Conservation (phyloP, 331 rosid species). For the Dryas integrifolia region DNA sequence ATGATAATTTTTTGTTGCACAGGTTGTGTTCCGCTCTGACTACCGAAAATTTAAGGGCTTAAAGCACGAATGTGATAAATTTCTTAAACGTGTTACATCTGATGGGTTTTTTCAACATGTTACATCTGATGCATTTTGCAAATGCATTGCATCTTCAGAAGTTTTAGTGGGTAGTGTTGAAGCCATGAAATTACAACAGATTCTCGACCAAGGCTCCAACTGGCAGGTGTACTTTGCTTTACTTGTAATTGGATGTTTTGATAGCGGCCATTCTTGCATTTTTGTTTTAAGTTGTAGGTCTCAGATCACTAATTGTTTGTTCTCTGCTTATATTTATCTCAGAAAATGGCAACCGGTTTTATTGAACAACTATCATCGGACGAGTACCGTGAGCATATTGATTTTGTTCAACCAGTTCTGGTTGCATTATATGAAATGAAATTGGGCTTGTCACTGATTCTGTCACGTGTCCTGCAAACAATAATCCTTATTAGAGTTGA, state of each 20-base stretch:
- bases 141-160: conserved; percentile 36
- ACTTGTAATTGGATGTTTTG: not conserved
- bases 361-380: conserved; percentile 58
- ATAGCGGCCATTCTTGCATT: not conserved
- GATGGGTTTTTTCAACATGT: conserved; percentile 51
- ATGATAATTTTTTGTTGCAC: conserved; percentile 20
- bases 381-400: conserved; percentile 48
- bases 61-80: conserved; percentile 60
- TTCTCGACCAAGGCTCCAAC: conserved; percentile 44
- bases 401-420: conserved; percentile 84
- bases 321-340: conserved; percentile 8
- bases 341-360: conserved; percentile 68
- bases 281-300: not conserved
- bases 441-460: conserved; percentile 67
- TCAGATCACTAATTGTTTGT: not conserved
- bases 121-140: conserved; percentile 53
- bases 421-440: conserved; percentile 91
- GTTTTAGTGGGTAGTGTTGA: conserved; percentile 37
- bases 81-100: conserved; percentile 46
- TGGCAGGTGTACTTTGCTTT: conserved; percentile 61
- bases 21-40: conserved; percentile 79
- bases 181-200: conserved; percentile 42
- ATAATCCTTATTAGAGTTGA: conserved; percentile 36
- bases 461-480: conserved; percentile 47
- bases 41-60: conserved; percentile 62